Percentiles rank a stretch among this genome's conserved stretches.
phyloP scores from a whole-genome alignment of 306 rosid genomes.

The Mucuna pruriens region DNA sequence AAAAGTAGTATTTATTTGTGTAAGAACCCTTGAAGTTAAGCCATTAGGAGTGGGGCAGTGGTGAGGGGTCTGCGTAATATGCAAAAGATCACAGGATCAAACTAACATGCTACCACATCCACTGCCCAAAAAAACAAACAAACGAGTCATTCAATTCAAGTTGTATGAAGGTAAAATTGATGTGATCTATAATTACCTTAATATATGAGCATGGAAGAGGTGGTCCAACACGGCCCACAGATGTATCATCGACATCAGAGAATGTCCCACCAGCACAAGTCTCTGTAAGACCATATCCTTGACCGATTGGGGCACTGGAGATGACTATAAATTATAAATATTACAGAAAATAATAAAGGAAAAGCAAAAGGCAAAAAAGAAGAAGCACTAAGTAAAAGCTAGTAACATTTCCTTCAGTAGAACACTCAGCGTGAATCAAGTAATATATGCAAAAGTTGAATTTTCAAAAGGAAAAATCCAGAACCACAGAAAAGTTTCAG shows the following conservation, averaged over 20 bases:
- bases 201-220: constrained; percentile 87
- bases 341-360: not conserved
- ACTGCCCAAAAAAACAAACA: not conserved
- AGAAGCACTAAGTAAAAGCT: not conserved
- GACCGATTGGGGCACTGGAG: constrained; percentile 78
- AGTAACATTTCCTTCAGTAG: not conserved
- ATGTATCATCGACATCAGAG: constrained; percentile 76
- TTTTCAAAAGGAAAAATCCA: constrained; percentile 6
- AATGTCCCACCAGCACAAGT: constrained; percentile 87
- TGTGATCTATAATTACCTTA: constrained; percentile 49
- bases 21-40: not conserved
- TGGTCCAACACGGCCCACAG: constrained; percentile 86
- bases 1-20: not conserved
- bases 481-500: not conserved
- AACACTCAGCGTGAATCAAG: not conserved
- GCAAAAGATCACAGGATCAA: not conserved
- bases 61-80: not conserved
- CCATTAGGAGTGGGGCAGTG: not conserved
- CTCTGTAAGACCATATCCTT: constrained; percentile 91
- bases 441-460: not conserved
- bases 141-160: not conserved
- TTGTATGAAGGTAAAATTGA: constrained; percentile 7
- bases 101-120: not conserved
- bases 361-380: not conserved
- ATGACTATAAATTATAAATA: constrained; percentile 33